phyloP scores from a whole-genome alignment of 202 grass and related monocot species.

The Schoenoplectus triqueter region DNA sequence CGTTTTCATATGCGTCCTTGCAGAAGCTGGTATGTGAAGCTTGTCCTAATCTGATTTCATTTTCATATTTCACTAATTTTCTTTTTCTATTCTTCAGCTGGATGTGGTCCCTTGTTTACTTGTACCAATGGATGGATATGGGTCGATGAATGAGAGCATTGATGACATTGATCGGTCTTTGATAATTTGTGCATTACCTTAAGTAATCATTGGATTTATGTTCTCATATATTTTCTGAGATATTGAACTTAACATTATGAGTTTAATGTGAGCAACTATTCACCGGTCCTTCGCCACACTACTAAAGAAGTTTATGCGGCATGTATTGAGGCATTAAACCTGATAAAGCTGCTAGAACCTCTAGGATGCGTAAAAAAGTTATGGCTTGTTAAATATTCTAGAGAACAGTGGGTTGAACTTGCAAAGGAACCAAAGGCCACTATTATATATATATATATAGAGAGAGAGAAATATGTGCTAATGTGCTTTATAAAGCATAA shows the following conservation, averaged over 20 bases:
- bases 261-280: conserved; percentile 58
- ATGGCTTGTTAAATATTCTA: conserved; percentile 64
- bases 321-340: conserved; percentile 83
- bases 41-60: too few relatives aligned
- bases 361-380: conserved; percentile 70
- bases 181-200: conserved; percentile 85
- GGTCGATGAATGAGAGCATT: conserved; percentile 42
- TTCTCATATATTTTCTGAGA: conserved; percentile 41
- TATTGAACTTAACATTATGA: conserved; percentile 19
- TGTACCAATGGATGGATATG: conserved; percentile 66
- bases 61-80: too few relatives aligned
- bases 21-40: too few relatives aligned
- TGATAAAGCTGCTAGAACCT: conserved; percentile 64
- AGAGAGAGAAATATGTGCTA: too few relatives aligned
- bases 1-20: too few relatives aligned
- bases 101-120: conserved; percentile 91
- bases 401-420: conserved; percentile 72
- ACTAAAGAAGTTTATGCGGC: conserved; percentile 83
- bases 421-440: conserved; percentile 69
- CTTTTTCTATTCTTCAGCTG: conserved; percentile 53
- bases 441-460: conserved; percentile 23
- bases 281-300: conserved; percentile 84
- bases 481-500: too few relatives aligned
- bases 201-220: conserved; percentile 41
- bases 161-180: conserved; percentile 46